phyloP scores from a whole-genome alignment of 2,329 filamentous ascomycete species.

The Trichoderma sp. region DNA sequence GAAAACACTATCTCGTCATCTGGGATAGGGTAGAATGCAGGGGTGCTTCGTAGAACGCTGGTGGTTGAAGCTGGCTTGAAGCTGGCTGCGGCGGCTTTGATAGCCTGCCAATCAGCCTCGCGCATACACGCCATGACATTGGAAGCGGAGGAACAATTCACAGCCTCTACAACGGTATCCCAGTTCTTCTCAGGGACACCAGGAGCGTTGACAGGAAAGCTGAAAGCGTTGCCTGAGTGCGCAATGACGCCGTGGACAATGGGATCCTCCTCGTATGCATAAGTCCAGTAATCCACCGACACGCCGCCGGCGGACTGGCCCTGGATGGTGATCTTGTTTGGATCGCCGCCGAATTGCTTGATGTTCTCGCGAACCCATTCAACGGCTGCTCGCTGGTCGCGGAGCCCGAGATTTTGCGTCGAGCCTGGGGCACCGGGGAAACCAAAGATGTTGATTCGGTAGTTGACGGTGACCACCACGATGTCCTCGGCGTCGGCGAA shows the following conservation, averaged over 20 bases:
- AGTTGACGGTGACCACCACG: conserved; percentile 53
- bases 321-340: conserved; percentile 40
- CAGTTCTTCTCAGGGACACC: conserved; percentile 46
- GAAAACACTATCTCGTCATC: conserved; percentile 48
- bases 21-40: conserved; percentile 48
- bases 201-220: conserved; percentile 48
- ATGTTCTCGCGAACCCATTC: conserved; percentile 43
- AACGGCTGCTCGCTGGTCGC: conserved; percentile 39
- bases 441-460: conserved; percentile 49
- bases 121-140: conserved; percentile 46
- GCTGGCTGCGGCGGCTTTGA: conserved; percentile 44
- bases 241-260: conserved; percentile 53
- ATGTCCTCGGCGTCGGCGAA: conserved; percentile 50
- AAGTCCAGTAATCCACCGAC: conserved; percentile 52
- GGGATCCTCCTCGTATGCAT: conserved; percentile 53
- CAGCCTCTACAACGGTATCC: conserved; percentile 44
- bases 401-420: conserved; percentile 37
- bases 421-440: conserved; percentile 42
- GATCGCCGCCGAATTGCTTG: conserved; percentile 37
- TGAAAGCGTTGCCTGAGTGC: conserved; percentile 51
- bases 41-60: conserved; percentile 44
- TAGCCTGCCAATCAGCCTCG: conserved; percentile 40
- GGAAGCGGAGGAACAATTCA: conserved; percentile 43
- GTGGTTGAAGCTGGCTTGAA: conserved; percentile 41
- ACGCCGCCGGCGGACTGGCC: conserved; percentile 44